phyloP scores from a whole-genome alignment of 257 asterid species.

The Paraleonurus japonicus region DNA sequence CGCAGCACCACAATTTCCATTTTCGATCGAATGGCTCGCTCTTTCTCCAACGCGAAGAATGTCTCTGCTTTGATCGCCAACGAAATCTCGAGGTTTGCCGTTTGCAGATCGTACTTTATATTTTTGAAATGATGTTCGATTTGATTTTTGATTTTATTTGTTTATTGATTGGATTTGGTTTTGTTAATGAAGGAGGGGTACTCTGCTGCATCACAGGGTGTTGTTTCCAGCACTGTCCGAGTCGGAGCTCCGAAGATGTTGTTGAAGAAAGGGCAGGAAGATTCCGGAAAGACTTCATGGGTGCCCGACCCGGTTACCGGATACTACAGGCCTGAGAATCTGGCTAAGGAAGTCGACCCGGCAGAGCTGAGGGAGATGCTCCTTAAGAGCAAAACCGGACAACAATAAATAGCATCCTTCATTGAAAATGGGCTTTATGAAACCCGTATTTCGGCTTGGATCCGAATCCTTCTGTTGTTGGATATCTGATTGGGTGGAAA shows the following conservation, averaged over 20 bases:
- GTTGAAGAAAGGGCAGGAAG: slow-evolving; percentile 46
- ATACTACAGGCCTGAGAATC: slow-evolving; percentile 50
- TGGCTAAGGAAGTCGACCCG: slow-evolving; percentile 43
- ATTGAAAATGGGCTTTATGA: slow-evolving; percentile 2
- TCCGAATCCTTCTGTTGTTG: neutral
- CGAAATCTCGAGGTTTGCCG: slow-evolving; percentile 37
- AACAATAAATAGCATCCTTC: slow-evolving; percentile 5
- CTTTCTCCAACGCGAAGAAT: slow-evolving; percentile 36
- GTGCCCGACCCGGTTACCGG: slow-evolving; percentile 73
- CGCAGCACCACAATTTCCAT: neutral
- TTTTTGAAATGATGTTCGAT: neutral
- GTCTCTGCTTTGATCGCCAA: slow-evolving; percentile 37
- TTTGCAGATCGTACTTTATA: neutral
- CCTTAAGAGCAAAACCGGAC: slow-evolving; percentile 30
- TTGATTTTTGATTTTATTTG: neutral
- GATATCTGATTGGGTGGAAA: neutral
- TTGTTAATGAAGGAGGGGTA: slow-evolving; percentile 44
- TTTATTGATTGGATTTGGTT: neutral
- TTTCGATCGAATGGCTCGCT: slow-evolving; percentile 39
- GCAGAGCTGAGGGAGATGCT: slow-evolving; percentile 50
- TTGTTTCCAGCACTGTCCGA: slow-evolving; percentile 21
- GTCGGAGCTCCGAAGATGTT: slow-evolving; percentile 40
- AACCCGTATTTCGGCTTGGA: slow-evolving; percentile 1
- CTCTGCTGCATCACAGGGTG: slow-evolving; percentile 38
- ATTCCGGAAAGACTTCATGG: slow-evolving; percentile 41